These are phyloP conservation scores for Kodamaea sagamina DNA, from an alignment of 805 yeast species.

Conservation along the genomic window DNA sequence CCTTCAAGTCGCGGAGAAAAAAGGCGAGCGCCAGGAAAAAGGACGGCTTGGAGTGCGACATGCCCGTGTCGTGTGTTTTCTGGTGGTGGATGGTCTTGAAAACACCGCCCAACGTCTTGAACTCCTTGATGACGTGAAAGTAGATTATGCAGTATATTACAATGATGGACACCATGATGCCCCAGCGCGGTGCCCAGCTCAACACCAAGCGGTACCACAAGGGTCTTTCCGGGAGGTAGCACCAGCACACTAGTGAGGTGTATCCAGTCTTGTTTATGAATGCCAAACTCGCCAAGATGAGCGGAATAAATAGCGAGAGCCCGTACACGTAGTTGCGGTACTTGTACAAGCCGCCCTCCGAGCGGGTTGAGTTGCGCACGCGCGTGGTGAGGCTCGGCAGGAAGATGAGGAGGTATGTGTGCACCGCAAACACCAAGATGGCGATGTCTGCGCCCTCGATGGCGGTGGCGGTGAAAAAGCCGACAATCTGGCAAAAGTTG, in stretches of 20 bases:
- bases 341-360: constrained; percentile 74
- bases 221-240: constrained; percentile 74
- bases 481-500: constrained; percentile 63
- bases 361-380: constrained; percentile 38
- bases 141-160: constrained; percentile 70
- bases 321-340: constrained; percentile 60
- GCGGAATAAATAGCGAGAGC: constrained; percentile 59
- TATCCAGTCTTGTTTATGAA: constrained; percentile 55
- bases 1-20: constrained; percentile 26
- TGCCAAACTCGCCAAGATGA: constrained; percentile 69
- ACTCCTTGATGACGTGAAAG: constrained; percentile 66
- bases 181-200: constrained; percentile 81
- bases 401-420: constrained; percentile 74
- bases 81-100: constrained; percentile 34
- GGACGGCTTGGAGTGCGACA: constrained; percentile 26
- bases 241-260: constrained; percentile 67
- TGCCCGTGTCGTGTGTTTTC: constrained; percentile 15
- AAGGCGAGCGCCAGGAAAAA: constrained; percentile 36
- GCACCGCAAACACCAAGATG: constrained; percentile 78
- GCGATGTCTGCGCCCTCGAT: constrained; percentile 88
- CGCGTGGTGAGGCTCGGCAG: constrained; percentile 51
- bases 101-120: constrained; percentile 53
- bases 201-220: constrained; percentile 71
- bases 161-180: constrained; percentile 62
- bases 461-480: constrained; percentile 77